Evolutionary conservation across 495 filamentous ascomycete genomes (phyloP).

Genomic region (Podospora australis): DNA sequence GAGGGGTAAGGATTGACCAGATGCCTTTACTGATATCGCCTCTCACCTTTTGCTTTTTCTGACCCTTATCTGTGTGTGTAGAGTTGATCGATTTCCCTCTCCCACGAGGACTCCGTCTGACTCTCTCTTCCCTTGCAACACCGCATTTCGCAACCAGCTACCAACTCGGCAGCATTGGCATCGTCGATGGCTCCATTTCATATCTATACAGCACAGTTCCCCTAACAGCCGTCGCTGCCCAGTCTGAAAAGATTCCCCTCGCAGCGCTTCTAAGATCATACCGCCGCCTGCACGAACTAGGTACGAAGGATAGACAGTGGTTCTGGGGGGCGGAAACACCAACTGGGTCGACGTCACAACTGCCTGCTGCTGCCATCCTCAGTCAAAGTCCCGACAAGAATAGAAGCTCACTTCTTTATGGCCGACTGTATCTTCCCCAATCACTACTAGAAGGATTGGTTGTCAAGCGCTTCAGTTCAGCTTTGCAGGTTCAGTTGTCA

Average conservation of each 20-base stretch:
- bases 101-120: conserved; percentile 70
- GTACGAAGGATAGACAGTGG: conserved; percentile 10
- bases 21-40: not conserved
- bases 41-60: no score
- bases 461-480: conserved; percentile 71
- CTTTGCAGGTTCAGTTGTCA: conserved; percentile 69
- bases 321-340: not conserved
- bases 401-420: conserved; percentile 65
- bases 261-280: conserved; percentile 43
- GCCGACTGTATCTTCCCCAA: conserved; percentile 77
- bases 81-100: conserved; percentile 80
- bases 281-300: conserved; percentile 35
- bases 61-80: conserved; percentile 29
- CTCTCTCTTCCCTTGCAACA: conserved; percentile 83
- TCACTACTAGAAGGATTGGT: conserved; percentile 85
- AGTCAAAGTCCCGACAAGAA: not conserved
- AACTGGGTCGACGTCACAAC: not conserved
- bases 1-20: conserved; percentile 48
- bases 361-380: not conserved
- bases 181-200: conserved; percentile 86
- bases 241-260: conserved; percentile 41
- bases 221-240: conserved; percentile 45
- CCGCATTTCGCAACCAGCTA: conserved; percentile 90
- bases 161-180: conserved; percentile 70
- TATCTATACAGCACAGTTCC: conserved; percentile 84